These are phyloP conservation scores for Allium cepa DNA, from an alignment of 106 monocot species.

Conservation along the genomic window DNA sequence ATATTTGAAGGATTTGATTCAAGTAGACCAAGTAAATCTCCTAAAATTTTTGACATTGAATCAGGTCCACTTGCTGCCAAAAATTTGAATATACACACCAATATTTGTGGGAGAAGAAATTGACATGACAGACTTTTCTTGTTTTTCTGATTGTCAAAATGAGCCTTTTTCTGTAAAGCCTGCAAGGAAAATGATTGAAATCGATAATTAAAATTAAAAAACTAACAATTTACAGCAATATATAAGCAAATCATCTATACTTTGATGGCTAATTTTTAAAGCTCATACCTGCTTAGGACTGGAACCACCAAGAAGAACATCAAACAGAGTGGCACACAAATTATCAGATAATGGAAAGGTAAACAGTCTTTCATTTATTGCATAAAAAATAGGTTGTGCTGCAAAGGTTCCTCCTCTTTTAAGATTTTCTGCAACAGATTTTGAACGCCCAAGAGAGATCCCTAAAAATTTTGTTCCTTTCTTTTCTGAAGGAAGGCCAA, in stretches of 20 bases:
- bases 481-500: constrained; percentile 65
- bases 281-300: constrained; percentile 91
- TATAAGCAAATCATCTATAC: neutral
- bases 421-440: constrained; percentile 48
- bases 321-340: constrained; percentile 91
- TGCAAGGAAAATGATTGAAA: constrained; percentile 15
- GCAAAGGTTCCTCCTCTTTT: constrained; percentile 37
- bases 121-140: constrained; percentile 45
- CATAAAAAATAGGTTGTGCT: constrained; percentile 43
- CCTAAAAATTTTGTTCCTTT: constrained; percentile 75
- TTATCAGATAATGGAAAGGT: constrained; percentile 85
- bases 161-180: constrained; percentile 67
- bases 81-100: constrained; percentile 83
- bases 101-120: constrained; percentile 79
- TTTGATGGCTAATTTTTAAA: neutral
- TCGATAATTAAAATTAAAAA: no score
- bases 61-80: constrained; percentile 55
- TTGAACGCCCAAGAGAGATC: constrained; percentile 66
- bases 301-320: constrained; percentile 98
- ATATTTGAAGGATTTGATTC: constrained; percentile 86
- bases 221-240: neutral
- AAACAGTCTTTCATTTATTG: constrained; percentile 77
- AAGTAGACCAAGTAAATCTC: constrained; percentile 70
- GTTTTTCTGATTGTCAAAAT: constrained; percentile 35
- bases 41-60: constrained; percentile 58